Evolutionary conservation across 1,284 basidiomycete genomes (phyloP).

Genomic region (Mycosarcoma maydis): DNA sequence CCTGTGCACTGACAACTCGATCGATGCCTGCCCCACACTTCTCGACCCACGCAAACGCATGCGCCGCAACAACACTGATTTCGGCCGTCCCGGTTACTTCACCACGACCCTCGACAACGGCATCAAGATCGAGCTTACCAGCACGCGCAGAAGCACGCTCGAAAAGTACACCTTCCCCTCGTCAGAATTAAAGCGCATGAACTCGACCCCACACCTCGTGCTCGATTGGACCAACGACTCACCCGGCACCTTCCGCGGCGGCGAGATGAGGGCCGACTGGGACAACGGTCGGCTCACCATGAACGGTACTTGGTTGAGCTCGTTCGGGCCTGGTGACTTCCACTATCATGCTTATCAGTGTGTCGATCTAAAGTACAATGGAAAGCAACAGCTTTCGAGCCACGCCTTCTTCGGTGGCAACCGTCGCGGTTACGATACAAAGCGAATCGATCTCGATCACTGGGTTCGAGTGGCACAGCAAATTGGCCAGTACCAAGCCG

Average conservation of each 20-base stretch:
- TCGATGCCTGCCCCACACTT: constrained; percentile 51
- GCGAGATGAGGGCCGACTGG: constrained; percentile 46
- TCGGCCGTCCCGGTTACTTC: constrained; percentile 57
- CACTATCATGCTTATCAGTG: constrained; percentile 51
- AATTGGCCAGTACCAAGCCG: constrained; percentile 49
- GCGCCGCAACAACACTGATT: constrained; percentile 39
- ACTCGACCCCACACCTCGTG: constrained; percentile 44
- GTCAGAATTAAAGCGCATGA: constrained; percentile 20
- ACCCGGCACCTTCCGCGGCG: constrained; percentile 51
- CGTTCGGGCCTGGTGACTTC: constrained; percentile 45
- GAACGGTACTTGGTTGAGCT: constrained; percentile 51
- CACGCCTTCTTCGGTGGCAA: constrained; percentile 56
- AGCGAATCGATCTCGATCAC: constrained; percentile 34
- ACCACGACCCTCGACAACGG: constrained; percentile 53
- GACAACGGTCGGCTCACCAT: constrained; percentile 44
- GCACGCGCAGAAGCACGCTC: constrained; percentile 52
- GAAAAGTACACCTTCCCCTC: constrained; percentile 54
- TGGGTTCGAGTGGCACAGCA: constrained; percentile 43
- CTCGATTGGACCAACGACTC: constrained; percentile 61
- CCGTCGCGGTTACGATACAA: constrained; percentile 49
- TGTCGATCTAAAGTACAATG: constrained; percentile 46
- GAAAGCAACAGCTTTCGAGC: constrained; percentile 45
- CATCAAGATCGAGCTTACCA: constrained; percentile 56
- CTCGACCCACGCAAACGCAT: constrained; percentile 48
- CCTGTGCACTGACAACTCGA: constrained; percentile 43